Evolutionary conservation across 2,329 filamentous ascomycete genomes (phyloP), one percentile per base, ranked within the genome.

Genomic region (Aspergillus brasiliensis): DNA sequence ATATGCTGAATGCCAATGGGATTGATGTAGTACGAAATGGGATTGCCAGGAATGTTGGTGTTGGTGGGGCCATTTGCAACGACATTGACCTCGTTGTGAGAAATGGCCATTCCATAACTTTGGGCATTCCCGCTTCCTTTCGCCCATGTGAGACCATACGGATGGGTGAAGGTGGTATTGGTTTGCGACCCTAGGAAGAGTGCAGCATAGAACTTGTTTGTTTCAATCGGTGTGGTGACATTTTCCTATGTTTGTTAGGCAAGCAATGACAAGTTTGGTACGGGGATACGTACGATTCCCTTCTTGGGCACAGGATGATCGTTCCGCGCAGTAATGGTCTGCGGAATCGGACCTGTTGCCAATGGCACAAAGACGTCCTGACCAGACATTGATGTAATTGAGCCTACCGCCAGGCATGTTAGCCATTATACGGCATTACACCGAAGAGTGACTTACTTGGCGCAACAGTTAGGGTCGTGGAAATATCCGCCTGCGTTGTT

Each of bases 1-100:
- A 98, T 73, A 1, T 91, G 91, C 69, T 96, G 90, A 25, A 96
- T 89, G 0, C 90, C 90, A 46, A 95, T 80, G 0, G 94, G 92
- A 68, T 91, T 95, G 71, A 89, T 83, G 67, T 91, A 97, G 71
- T 89, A 97, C 27, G 83, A 78, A 1, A 84, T 82, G 3, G 90
- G 88, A 8, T 83, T 68, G 19, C 76, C 85, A 0, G 84, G 83
- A 31, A 82, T 80, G 25, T 75, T 76, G 52, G 81, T 78, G 61
- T 82, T 81, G 5, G 83, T 68, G 57, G 74, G 80, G 8, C 91
- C 92, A 70, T 85, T 90, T 0, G 88, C 87, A 57, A 89, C 78
- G 73, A 95, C 87, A 38, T 78, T 78, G 1, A 84, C 78, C 53
- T 94, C 89, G 10, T 88, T 82, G 71, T 97, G 92, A 8, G 89